Conservation (phyloP, 2,329 filamentous ascomycete species). For the Claviceps citrina region DNA sequence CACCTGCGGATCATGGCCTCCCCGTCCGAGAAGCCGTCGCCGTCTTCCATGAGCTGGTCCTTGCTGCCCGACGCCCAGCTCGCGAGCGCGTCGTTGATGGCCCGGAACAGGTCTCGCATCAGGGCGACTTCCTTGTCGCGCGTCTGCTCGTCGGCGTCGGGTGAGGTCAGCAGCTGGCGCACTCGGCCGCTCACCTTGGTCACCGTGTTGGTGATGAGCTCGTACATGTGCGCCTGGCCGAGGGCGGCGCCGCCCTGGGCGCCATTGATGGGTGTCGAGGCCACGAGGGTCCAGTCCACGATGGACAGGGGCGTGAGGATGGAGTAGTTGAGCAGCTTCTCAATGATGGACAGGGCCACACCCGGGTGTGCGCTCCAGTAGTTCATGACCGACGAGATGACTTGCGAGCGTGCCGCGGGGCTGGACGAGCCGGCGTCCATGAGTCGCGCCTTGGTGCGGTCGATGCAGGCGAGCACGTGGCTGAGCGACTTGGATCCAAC, state of each 20-base stretch:
- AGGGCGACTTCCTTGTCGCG: slow-evolving; percentile 52
- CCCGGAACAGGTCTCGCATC: slow-evolving; percentile 66
- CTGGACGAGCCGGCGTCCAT: slow-evolving; percentile 63
- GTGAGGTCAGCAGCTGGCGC: slow-evolving; percentile 57
- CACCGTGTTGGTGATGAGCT: slow-evolving; percentile 79
- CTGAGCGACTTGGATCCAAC: slow-evolving; percentile 92
- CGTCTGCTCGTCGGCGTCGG: slow-evolving; percentile 47
- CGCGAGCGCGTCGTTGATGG: slow-evolving; percentile 63
- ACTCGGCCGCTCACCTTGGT: slow-evolving; percentile 79
- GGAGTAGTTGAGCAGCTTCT: slow-evolving; percentile 94
- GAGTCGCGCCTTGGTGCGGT: slow-evolving; percentile 81
- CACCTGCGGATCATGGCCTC: slow-evolving; percentile 58
- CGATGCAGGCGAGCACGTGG: slow-evolving; percentile 88
- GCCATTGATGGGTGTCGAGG: slow-evolving; percentile 31
- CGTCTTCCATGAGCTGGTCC: slow-evolving; percentile 59
- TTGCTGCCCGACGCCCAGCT: slow-evolving; percentile 59
- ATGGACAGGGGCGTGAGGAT: slow-evolving; percentile 78
- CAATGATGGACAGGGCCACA: slow-evolving; percentile 78
- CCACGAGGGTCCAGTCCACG: slow-evolving; percentile 74
- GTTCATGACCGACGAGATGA: slow-evolving; percentile 74
- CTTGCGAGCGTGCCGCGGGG: slow-evolving; percentile 65
- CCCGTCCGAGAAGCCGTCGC: slow-evolving; percentile 40
- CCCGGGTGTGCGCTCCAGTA: slow-evolving; percentile 93
- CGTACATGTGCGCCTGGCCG: slow-evolving; percentile 63
- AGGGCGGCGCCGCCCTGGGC: slow-evolving; percentile 48